Conservation (phyloP, 495 filamentous ascomycete genomes). For the Bombardia bombarda region DNA sequence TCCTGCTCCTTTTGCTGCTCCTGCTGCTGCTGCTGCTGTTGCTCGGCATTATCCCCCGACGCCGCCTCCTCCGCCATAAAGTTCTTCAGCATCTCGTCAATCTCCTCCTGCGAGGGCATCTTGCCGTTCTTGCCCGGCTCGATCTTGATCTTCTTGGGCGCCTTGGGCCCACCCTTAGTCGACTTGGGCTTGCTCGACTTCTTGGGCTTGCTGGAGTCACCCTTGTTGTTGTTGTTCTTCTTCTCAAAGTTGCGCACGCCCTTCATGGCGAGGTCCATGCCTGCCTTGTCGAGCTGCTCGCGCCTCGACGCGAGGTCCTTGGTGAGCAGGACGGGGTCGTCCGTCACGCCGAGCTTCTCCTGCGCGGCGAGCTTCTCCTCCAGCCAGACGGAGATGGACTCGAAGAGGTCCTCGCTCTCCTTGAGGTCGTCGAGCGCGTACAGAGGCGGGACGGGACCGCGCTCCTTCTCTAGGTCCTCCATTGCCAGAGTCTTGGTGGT, state of each 20-base stretch:
- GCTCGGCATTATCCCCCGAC: constrained; percentile 11
- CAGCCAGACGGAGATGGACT: constrained; percentile 53
- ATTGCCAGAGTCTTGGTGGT: constrained; percentile 28
- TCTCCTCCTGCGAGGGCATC: constrained; percentile 34
- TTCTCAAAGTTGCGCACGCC: constrained; percentile 53
- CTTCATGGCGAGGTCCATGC: constrained; percentile 64
- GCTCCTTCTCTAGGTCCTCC: constrained; percentile 29
- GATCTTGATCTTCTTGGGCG: constrained; percentile 29
- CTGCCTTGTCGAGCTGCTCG: constrained; percentile 54
- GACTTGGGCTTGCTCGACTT: constrained; percentile 35
- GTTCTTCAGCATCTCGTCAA: constrained; percentile 42
- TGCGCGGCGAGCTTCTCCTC: constrained; percentile 57
- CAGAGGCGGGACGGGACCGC: constrained; percentile 40
- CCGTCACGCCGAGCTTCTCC: constrained; percentile 55
- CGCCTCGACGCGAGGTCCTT: constrained; percentile 56
- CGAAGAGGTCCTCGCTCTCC: constrained; percentile 40
- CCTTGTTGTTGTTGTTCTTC: constrained; percentile 34
- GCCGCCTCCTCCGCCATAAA: constrained; percentile 26
- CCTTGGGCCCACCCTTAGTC: constrained; percentile 35
- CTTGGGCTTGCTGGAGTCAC: constrained; percentile 35
- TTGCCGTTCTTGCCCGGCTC: constrained; percentile 31
- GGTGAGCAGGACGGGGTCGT: constrained; percentile 61
- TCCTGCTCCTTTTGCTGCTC: constrained; percentile 19
- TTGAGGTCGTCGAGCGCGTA: constrained; percentile 58
- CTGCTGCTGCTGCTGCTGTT: constrained; percentile 24